A percentile compares a stretch with the other conserved stretches of the same genome.
phyloP scores from a whole-genome alignment of 2,329 filamentous ascomycete species.

The Orbilia blumenaviensis region DNA sequence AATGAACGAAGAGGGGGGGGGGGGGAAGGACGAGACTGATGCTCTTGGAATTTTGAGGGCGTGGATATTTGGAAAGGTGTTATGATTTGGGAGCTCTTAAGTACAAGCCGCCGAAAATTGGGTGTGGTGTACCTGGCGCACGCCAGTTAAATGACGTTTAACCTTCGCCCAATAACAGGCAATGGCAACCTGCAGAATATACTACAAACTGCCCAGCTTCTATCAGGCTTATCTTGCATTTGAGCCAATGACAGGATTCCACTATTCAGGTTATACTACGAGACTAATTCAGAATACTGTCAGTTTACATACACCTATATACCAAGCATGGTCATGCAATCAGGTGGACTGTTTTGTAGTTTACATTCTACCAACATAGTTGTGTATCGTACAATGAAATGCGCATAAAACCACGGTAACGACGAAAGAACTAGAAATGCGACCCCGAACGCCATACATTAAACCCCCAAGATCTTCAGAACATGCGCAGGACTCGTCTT shows the following conservation, averaged over 20 bases:
- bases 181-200: not conserved
- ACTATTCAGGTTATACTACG: too few species aligned
- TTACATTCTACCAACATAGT: constrained; percentile 43
- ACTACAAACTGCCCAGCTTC: too few species aligned
- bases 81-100: constrained; percentile 22
- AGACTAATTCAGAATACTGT: too few species aligned
- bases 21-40: not conserved
- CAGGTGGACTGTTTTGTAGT: constrained; percentile 15
- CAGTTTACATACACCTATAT: too few species aligned
- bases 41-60: not conserved
- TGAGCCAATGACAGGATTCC: too few species aligned
- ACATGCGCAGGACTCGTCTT: constrained; percentile 10
- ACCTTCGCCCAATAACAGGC: constrained; percentile 9
- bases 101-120: constrained; percentile 29
- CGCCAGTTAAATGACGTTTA: constrained; percentile 26
- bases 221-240: too few species aligned
- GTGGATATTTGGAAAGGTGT: constrained; percentile 37
- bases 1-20: not conserved
- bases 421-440: constrained; percentile 23
- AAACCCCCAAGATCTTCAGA: constrained; percentile 36
- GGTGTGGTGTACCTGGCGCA: constrained; percentile 15
- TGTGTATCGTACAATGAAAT: constrained; percentile 48
- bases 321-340: not conserved
- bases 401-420: constrained; percentile 7
- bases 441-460: constrained; percentile 41